These are phyloP conservation scores for Sphaerostilbella broomeana DNA, from an alignment of 2,329 filamentous ascomycete species.

Conservation along the genomic window DNA sequence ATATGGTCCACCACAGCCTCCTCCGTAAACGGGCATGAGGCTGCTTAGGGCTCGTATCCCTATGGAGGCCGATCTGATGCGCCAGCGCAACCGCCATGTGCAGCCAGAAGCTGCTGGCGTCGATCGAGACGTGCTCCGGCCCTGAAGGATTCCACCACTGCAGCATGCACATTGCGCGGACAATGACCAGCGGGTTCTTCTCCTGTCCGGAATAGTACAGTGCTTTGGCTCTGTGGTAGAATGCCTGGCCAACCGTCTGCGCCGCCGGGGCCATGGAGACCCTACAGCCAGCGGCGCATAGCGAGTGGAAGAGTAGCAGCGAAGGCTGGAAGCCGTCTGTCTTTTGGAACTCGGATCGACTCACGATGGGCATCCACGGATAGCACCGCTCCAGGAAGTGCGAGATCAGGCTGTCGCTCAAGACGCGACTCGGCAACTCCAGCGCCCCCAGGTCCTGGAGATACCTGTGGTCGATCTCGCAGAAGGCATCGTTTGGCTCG, in stretches of 20 bases:
- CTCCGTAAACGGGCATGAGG: too few species aligned
- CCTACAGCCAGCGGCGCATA: too few species aligned
- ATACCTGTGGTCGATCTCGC: too few species aligned
- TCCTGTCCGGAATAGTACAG: not conserved
- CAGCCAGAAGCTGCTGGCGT: not conserved
- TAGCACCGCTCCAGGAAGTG: not conserved
- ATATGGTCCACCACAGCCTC: too few species aligned
- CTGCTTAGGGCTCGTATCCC: not conserved
- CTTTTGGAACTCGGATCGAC: not conserved
- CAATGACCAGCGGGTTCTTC: not conserved
- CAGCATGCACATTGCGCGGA: not conserved
- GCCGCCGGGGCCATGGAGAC: too few species aligned
- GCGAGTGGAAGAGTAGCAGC: too few species aligned
- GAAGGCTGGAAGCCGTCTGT: not conserved
- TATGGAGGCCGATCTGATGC: conserved; percentile 1
- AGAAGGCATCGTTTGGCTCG: too few species aligned
- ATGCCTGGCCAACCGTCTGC: too few species aligned
- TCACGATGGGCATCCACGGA: conserved; percentile 1
- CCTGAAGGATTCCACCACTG: conserved; percentile 2
- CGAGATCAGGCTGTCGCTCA: too few species aligned
- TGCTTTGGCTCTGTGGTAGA: not conserved
- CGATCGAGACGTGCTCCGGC: conserved; percentile 1
- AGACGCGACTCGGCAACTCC: too few species aligned
- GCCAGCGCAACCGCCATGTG: not conserved
- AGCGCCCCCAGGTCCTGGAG: too few species aligned